Base-by-base conservation (phyloP, 1,139 yeast species). In the Diutina catenulata region DNA sequence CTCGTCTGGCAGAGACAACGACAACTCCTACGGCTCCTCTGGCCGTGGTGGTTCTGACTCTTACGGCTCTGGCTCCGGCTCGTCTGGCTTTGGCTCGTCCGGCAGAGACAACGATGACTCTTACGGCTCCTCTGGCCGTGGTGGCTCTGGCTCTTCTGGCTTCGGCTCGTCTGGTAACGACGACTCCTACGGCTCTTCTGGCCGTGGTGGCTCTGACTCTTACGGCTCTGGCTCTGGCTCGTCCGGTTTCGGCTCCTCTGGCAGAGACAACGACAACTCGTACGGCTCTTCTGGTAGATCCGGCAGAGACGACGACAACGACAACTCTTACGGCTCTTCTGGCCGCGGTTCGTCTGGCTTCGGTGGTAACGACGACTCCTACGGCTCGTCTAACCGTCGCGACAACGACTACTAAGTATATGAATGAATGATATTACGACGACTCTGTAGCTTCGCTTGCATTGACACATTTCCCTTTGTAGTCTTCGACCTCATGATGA, bases 111-210 rank as follows among this genome's bases (percentile, higher is more conserved):
- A 16, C 26, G 27, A 36, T 36, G n/a, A n/a, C 38, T 48, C 53
- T 14, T 53, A 52, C 38, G 57, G 55, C 35, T 47, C 52, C 14
- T 42, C 44, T 39, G 39, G 44, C 39, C 43, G 50, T 22, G 42
- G 46, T 14, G 36, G 40, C 6, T 39, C 38, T 38, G 43, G 28
- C 39, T 15, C 26, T 23, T 35, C 36, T 38, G 48, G 53, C 16
- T 53, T 52, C 38, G 57, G 55, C 35, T 47, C 52, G 15, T 42
- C 44, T 39, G 39, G 43, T 38, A 44, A n/a, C n/a, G 40, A n/a
- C 39, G 40, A 33, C 31, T 37, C 40, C 3, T 40, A 38, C 28
- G 40, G 40, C n/a, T 28, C 38, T 9, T 23, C 38, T 9, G 39
- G 23, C 33, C 15, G 26, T 22, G 41, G 46, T 38, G 40, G 43